Base-by-base conservation (phyloP, 805 yeast genomes). In the Citeromyces nyonsensis region DNA sequence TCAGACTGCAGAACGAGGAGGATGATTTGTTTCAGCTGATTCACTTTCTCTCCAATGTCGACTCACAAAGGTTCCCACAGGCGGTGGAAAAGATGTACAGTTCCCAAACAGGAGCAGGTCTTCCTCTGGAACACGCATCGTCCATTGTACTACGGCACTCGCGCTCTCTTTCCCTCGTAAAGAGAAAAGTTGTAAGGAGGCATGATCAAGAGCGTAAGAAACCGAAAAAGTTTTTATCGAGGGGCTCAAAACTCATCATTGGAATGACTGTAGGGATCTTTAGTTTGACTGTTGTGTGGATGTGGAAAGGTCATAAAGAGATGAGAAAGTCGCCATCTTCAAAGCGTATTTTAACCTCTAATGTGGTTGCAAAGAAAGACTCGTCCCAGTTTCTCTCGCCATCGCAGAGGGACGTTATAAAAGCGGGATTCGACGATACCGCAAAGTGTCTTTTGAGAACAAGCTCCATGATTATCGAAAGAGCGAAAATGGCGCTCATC, bases 11-110 rank as follows among this genome's bases (percentile, higher is more conserved):
- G 25, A 42, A 53, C 2, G 33, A 50, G 4, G 36, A 47, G 27
- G 51, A 49, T 35, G 56, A 54, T 31, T 36, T 56, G 25, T 45
- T 54, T 41, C 36, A 36, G 2, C 39, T 54, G 33, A 51, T 54
- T 32, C 51, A 54, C 33, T 50, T 52, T 26, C 41, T 55, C 6
- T 41, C 44, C 5, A 45, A 44, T 28, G 34, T 51, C 15, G 33
- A 31, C 28, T 14, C 22, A 6, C 11, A 12, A 8, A 25, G 25
- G 11, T 31, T 25, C 15, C 10, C 10, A 4, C 25, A 26, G 10
- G 25, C 26, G 10, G 12, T 30, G 28, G 15, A 15, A 8, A 15
- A 22, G 6, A 14, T 30, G 28, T 25, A 26, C 31, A 29, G n/a
- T 29, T 14, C 31, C 8, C 31, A 8, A n/a, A 13, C 5, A 18